Evolutionary conservation across 1,284 basidiomycete species (phyloP), one percentile per base, ranked within the genome.

Genomic region (Cutaneotrichosporon mucoides): DNA sequence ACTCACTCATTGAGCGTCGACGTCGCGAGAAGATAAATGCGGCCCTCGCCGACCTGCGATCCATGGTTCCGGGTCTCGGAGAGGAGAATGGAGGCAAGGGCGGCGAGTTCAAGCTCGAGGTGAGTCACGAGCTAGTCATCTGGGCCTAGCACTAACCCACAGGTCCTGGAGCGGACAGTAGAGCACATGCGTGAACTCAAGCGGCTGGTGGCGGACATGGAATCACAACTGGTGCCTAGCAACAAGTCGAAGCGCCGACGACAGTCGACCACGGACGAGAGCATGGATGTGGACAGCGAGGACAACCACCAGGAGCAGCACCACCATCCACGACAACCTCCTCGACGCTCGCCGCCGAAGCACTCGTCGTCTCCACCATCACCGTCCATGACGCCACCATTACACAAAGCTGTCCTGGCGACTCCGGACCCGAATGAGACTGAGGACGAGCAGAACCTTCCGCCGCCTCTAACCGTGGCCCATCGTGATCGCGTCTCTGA

Each of bases 41-140:
- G 13, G 77, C 77, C 3, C 62, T 78, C 42, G 61, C 66, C 4
- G 71, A 76, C 35, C 61, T 78, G 57, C 67, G 77, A 37, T 60
- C 61, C 42, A 78, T 78, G 77, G 76, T 77, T 1, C 77, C 77
- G 8, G 75, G 74, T 24, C 63, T 78, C 38, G 72, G 72, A 2
- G 71, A 69, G 8, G 72, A 73, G 56, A 55, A 62, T 11, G 69
- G 70, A 3, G 69, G 67, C 6, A 73, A 74, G 55, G 75, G 69
- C 0, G 77, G 77, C 13, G 77, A 78, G 61, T 78, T 78, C 68
- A 78, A 78, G 66, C 68, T 78, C 8, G 77, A 78, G 66, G 76
- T 75, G 57, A 57, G 74, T 66, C 3, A 35, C 9, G 46, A 10
- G 33, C 33, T 7, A 11, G 46, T 6, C 24, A 24, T 24, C 10